Base-by-base conservation (phyloP, 2,329 filamentous ascomycete genomes). In the Fusarium oligoseptatum region DNA sequence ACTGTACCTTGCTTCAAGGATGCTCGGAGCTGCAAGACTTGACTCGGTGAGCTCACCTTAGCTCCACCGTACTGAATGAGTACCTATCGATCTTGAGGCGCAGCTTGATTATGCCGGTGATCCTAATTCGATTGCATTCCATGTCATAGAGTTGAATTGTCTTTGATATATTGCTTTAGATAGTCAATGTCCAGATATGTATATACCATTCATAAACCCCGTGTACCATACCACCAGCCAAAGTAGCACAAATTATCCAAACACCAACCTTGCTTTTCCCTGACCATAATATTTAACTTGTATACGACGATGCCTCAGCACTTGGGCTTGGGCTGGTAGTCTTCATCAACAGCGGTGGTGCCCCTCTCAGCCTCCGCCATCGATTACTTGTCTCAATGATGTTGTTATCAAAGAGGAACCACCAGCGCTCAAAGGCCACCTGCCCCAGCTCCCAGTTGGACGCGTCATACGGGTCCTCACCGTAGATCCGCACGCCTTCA, bases 361-460 rank as follows among this genome's bases (percentile, higher is more conserved):
- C 84, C 1, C 88, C 89, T 64, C 88, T 84, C 63, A 85, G 76
- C 62, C 75, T 82, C 70, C 89, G 83, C 84, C 85, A 84, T 60
- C 83, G 81, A 79, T 91, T 91, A 76, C 88, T 89, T 62, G 84
- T 84, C 52, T 86, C 84, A n/a, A 91, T 80, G 17, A 91, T 84
- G 12, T 83, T 82, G 10, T 83, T 78, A 75, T 91, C 89, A 76
- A 91, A 88, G 39, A 89, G 80, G 80, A 89, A 91, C 88, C 88
- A 92, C 89, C 89, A 91, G 45, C 86, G 84, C 79, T 87, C 85
- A 78, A 90, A 91, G 24, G 91, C 80, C n/a, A 85, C 76, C 79
- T 91, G 88, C 2, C 89, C 89, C 14, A 91, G 84, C 78, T 92
- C 89, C 89, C 89, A 92, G 34, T 82, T 83, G 27, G 79, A 77